Base-by-base conservation (phyloP, 768 basidiomycete species). In the Boletus vinaceobasis region DNA sequence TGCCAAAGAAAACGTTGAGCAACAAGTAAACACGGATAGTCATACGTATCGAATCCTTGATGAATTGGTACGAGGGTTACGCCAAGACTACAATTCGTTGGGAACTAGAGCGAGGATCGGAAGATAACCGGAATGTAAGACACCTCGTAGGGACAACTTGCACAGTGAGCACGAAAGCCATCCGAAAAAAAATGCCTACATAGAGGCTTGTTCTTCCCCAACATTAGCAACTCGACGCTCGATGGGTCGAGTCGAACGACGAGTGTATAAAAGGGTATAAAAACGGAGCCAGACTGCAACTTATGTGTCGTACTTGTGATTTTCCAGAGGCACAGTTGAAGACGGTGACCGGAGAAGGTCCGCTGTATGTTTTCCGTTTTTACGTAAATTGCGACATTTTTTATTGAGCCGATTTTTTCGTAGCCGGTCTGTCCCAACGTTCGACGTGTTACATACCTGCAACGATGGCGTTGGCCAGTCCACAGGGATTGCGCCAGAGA, bases 91-190 rank as follows among this genome's bases (percentile, higher is more conserved):
- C n/a, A n/a, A n/a, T n/a, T n/a, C n/a, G n/a, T n/a, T n/a, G n/a
- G n/a, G n/a, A n/a, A n/a, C n/a, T 23, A 23, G 23, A 23, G 23
- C 23, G 23, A 23, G 23, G n/a, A n/a, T n/a, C n/a, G n/a, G n/a
- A n/a, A n/a, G n/a, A n/a, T n/a, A n/a, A n/a, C n/a, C n/a, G n/a
- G n/a, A 14, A 67, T 84, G 76, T 85, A 50, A 74, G 79, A 71
- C 80, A 81, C 74, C 81, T 84, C 82, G 83, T 85, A 85, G 82
- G 82, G 82, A 75, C 77, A 61, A 68, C 64, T 61, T 69, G 64
- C 67, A 73, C 59, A 7, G 36, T 23, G 55, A 56, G 58, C 23
- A 52, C 61, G 72, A 65, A 70, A 75, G 71, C 59, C 73, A 66
- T 70, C 82, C 81, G 82, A 84, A 82, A 79, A 64, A 80, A 74